These are phyloP conservation scores for Eimeria falciformis DNA, from an alignment of 169 alveolate genomes.

Conservation along the genomic window DNA sequence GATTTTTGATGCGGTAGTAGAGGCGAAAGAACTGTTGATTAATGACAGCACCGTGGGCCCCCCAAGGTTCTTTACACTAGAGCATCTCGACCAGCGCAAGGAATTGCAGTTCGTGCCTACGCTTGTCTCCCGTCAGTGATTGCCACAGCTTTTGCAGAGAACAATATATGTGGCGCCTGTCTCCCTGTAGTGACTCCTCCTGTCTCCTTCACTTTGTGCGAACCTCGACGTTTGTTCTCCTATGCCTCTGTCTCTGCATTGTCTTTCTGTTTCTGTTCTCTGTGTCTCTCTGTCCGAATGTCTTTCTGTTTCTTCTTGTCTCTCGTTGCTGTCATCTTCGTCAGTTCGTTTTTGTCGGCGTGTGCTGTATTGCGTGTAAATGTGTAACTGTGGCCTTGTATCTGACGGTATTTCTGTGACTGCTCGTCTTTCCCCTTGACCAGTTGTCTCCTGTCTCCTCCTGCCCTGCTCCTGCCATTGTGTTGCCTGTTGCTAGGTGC, in stretches of 20 bases:
- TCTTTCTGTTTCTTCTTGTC: not conserved
- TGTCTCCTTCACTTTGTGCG: not conserved
- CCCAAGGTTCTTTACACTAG: slow-evolving; percentile 51
- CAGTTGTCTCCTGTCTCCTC: too few species aligned
- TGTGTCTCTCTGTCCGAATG: not conserved
- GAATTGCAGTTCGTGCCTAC: slow-evolving; percentile 68
- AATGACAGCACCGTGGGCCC: slow-evolving; percentile 39
- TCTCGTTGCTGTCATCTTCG: not conserved
- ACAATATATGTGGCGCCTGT: not conserved
- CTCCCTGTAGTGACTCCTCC: not conserved
- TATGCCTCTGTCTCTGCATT: not conserved
- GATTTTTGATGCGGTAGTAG: not conserved
- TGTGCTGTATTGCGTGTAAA: not conserved
- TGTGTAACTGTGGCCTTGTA: not conserved
- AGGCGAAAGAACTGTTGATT: slow-evolving; percentile 3
- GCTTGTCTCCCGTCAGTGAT: slow-evolving; percentile 31
- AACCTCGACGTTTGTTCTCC: not conserved
- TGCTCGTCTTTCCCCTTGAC: not conserved
- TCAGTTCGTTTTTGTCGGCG: not conserved
- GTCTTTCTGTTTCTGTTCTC: not conserved
- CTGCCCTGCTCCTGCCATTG: too few species aligned
- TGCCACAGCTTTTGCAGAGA: not conserved
- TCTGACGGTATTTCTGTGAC: not conserved
- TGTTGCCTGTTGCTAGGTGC: too few species aligned
- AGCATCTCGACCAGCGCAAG: slow-evolving; percentile 67